These are phyloP conservation scores for Scutellaria baicalensis DNA, from an alignment of 257 asterid genomes.

Conservation along the genomic window DNA sequence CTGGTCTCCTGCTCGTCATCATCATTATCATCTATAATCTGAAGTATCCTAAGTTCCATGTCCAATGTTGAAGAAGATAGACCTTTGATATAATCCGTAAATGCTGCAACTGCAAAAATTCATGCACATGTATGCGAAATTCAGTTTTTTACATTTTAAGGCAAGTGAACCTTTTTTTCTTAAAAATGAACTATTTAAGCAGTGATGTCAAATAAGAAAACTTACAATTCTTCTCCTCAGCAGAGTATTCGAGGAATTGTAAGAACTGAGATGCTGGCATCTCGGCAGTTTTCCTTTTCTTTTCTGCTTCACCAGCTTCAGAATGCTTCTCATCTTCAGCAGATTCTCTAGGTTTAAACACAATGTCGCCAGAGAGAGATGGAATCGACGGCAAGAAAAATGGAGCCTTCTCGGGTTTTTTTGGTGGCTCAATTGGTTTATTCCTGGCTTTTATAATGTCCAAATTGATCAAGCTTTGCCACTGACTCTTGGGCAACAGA, in stretches of 20 bases:
- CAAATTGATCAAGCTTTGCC: constrained; percentile 92
- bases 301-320: constrained; percentile 26
- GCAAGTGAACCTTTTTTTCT: background rate
- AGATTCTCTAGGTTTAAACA: constrained; percentile 52
- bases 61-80: constrained; percentile 74
- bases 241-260: constrained; percentile 45
- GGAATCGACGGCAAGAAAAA: constrained; percentile 86
- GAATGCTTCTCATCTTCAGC: constrained; percentile 36
- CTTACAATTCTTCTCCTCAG: constrained; percentile 55
- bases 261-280: constrained; percentile 46
- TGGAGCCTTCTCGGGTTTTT: constrained; percentile 91
- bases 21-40: constrained; percentile 69
- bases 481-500: constrained; percentile 79
- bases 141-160: background rate
- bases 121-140: constrained; percentile 1
- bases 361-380: constrained; percentile 67
- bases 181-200: background rate
- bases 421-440: constrained; percentile 95
- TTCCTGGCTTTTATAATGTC: constrained; percentile 82
- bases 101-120: constrained; percentile 60
- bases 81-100: constrained; percentile 67
- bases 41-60: constrained; percentile 87
- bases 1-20: constrained; percentile 43
- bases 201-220: constrained; percentile 5
- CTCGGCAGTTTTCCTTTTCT: constrained; percentile 22